These are phyloP conservation scores for Hordeum pubiflorum DNA, from an alignment of 202 grass and related monocot genomes.

Conservation along the genomic window DNA sequence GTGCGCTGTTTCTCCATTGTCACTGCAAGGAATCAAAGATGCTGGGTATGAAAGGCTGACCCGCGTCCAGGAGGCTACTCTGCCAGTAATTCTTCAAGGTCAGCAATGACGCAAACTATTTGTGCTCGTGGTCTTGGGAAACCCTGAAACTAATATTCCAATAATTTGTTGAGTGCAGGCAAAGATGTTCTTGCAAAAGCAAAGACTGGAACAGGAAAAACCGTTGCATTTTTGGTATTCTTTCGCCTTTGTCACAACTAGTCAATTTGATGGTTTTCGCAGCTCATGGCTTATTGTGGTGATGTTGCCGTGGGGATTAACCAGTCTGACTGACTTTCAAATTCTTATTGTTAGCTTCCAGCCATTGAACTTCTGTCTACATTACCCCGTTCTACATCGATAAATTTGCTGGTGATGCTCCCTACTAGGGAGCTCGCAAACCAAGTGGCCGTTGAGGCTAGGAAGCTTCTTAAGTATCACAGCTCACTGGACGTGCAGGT, in stretches of 20 bases:
- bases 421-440: conserved; percentile 87
- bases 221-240: conserved; percentile 91
- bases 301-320: conserved; percentile 1
- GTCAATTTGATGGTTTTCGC: conserved; percentile 8
- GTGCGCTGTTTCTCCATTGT: conserved; percentile 62
- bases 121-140: not conserved
- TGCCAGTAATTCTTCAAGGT: conserved; percentile 91
- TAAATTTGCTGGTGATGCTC: conserved; percentile 89
- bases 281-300: conserved; percentile 5
- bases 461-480: conserved; percentile 94
- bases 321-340: conserved; percentile 29
- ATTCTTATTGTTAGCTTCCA: conserved; percentile 75
- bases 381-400: conserved; percentile 52
- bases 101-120: not conserved
- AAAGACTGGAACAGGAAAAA: conserved; percentile 96
- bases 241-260: conserved; percentile 4
- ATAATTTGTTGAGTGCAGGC: conserved; percentile 45
- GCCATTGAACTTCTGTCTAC: conserved; percentile 71
- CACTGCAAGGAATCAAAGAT: conserved; percentile 61
- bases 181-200: conserved; percentile 99
- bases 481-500: conserved; percentile 64
- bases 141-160: not conserved
- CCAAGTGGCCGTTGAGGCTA: conserved; percentile 83
- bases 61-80: conserved; percentile 82
- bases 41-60: conserved; percentile 88